phyloP scores from a whole-genome alignment of 805 yeast species.

The Isabelozyma pseudorhagii region DNA sequence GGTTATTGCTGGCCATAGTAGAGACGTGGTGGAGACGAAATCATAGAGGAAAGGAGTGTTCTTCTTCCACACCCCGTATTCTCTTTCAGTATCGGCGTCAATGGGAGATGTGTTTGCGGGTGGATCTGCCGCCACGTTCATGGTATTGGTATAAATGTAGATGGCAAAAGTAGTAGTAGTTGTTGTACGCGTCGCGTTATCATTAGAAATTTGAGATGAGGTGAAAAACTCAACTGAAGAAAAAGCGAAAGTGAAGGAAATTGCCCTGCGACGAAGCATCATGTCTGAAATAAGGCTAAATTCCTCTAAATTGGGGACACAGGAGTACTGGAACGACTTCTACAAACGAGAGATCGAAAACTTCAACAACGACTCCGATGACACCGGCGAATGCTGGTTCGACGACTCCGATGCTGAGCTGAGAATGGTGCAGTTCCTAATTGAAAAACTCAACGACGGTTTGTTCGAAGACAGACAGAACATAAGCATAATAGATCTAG shows the following conservation, averaged over 20 bases:
- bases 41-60: slow-evolving; percentile 43
- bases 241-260: neutral
- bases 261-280: neutral
- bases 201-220: neutral
- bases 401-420: slow-evolving; percentile 91
- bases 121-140: neutral
- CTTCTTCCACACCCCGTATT: slow-evolving; percentile 42
- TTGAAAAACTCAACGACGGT: slow-evolving; percentile 42
- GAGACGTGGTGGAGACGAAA: slow-evolving; percentile 35
- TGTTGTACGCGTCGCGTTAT: neutral
- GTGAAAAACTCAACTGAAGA: neutral
- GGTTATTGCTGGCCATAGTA: slow-evolving; percentile 42
- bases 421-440: slow-evolving; percentile 71
- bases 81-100: slow-evolving; percentile 27
- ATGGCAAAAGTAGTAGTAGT: neutral
- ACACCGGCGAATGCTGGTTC: slow-evolving; percentile 97
- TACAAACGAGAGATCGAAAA: slow-evolving; percentile 71
- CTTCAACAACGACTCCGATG: slow-evolving; percentile 70
- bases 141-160: neutral
- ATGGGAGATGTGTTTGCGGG: slow-evolving; percentile 11
- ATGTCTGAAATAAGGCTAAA: slow-evolving; percentile 46
- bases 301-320: slow-evolving; percentile 82
- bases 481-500: slow-evolving; percentile 67
- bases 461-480: slow-evolving; percentile 17
- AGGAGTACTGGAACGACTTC: slow-evolving; percentile 87